Base-by-base conservation (phyloP, 768 basidiomycete species). In the Amylocystis lapponica region DNA sequence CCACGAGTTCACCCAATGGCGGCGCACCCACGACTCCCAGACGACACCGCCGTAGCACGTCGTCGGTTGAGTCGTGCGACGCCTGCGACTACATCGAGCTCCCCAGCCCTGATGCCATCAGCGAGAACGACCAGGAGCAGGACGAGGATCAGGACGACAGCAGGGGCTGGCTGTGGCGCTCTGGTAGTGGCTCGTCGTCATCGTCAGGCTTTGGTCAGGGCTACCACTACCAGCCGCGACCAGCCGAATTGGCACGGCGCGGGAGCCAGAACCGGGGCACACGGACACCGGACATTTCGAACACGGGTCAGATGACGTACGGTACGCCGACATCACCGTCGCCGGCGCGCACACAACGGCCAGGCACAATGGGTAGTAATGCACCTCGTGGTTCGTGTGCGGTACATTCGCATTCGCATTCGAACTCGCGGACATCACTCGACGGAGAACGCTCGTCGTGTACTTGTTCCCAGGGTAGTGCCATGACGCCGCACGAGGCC, bases 401-500 rank as follows among this genome's bases (percentile, higher is more conserved):
- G n/a, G n/a, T 46, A 20, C 44, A 49, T 38, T 38, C 47, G 6
- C 51, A 47, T 25, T 46, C 48, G 14, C 51, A 49, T 31, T 53
- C 51, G 2, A 47, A 41, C 25, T 53, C 52, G 13, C 47, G 48
- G 12, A 11, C 41, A 10, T 41, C 47, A 22, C 21, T 47, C 27
- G 52, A 52, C 29, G 34, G 41, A 41, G 50, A 56, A 23, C 50
- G 45, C 20, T 22, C 21, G 23, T 14, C 6, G 10, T 36, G 27
- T 12, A 23, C 43, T 6, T 41, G 30, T 23, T 36, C 36, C 19
- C 48, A 45, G 8, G 39, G 39, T 1, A 23, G 29, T 1, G 41
- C 48, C 9, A 21, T 55, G 14, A 71, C 71, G 13, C 77, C 75
- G 1, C 78, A 75, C 41, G 76, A 73, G 52, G 74, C 73, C 33